Base-by-base conservation (phyloP, 2,329 filamentous ascomycete species). In the Talaromyces sp. region DNA sequence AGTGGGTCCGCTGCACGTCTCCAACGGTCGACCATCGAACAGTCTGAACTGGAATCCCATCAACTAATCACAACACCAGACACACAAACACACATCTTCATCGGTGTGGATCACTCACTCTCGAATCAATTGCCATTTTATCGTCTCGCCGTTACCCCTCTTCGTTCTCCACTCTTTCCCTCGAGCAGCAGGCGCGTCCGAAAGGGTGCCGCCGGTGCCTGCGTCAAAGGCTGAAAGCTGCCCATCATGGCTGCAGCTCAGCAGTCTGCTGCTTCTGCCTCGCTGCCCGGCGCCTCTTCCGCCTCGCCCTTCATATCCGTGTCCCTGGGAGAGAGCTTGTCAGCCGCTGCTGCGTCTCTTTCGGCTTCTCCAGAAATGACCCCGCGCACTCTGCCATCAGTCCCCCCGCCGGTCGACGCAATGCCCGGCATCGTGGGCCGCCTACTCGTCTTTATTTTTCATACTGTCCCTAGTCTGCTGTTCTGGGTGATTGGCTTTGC, bases 401-500 rank as follows among this genome's bases (percentile, higher is more conserved):
- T 70, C 53, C 64, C 68, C 56, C 70, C 69, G 60, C 68, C 74
- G 56, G 65, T 66, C 50, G 71, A 72, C n/a, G 74, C 68, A 59
- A 74, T 76, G 74, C 72, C 73, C 65, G 80, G 79, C 63, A 73
- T 81, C 63, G 71, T 83, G 28, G 79, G 75, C n/a, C 80, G 78
- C 68, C 70, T 81, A 33, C 73, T 85, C 61, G 72, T 83, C 63
- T 76, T 81, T 59, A 67, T 81, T 56, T 73, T 85, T 63, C 78
- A 80, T 64, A 78, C 85, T 61, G 74, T 88, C 57, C 86, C 86
- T 52, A 81, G 81, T 63, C 63, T 85, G 40, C 75, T 88, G 59
- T 96, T 95, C 78, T 96, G 90, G 88, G 77, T 88, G 60, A 86
- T 96, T 68, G 91, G 90, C 64, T 90, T 96, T 70, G 85, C 88